Evolutionary conservation across 768 basidiomycete species (phyloP).

Genomic region (Tylopilus sp.): DNA sequence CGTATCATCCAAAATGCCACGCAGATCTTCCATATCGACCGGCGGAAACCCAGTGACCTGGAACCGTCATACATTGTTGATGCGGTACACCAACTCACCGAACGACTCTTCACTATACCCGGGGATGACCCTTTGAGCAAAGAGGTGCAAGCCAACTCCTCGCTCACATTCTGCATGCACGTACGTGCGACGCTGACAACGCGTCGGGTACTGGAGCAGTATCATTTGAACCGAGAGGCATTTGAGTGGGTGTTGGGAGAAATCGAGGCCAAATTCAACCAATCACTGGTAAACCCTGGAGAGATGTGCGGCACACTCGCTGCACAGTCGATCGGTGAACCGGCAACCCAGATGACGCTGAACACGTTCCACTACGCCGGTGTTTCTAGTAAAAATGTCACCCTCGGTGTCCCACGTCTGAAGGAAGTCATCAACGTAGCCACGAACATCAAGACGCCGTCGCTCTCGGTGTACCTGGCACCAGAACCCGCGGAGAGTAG

Average conservation of each 20-base stretch:
- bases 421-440: conserved; percentile 99
- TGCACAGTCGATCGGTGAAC: conserved; percentile 98
- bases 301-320: conserved; percentile 99
- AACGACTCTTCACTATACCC: conserved; percentile 82
- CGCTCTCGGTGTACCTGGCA: conserved; percentile 86
- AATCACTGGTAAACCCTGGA: conserved; percentile 86
- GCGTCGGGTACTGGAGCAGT: conserved; percentile 82
- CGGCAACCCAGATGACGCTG: conserved; percentile 98
- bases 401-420: conserved; percentile 96
- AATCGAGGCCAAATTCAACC: conserved; percentile 94
- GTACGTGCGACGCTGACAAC: conserved; percentile 85
- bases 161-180: conserved; percentile 91
- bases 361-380: conserved; percentile 99
- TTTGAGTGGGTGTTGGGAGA: conserved; percentile 98
- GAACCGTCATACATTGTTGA: conserved; percentile 86
- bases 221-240: conserved; percentile 86
- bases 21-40: conserved; percentile 97
- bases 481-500: conserved; percentile 62
- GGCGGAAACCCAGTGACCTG: conserved; percentile 89
- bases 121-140: conserved; percentile 72
- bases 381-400: conserved; percentile 99
- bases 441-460: conserved; percentile 97
- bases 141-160: conserved; percentile 86
- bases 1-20: conserved; percentile 94
- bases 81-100: conserved; percentile 67